Evolutionary conservation across 1,284 basidiomycete genomes (phyloP).

Genomic region (Thelephora terrestris): DNA sequence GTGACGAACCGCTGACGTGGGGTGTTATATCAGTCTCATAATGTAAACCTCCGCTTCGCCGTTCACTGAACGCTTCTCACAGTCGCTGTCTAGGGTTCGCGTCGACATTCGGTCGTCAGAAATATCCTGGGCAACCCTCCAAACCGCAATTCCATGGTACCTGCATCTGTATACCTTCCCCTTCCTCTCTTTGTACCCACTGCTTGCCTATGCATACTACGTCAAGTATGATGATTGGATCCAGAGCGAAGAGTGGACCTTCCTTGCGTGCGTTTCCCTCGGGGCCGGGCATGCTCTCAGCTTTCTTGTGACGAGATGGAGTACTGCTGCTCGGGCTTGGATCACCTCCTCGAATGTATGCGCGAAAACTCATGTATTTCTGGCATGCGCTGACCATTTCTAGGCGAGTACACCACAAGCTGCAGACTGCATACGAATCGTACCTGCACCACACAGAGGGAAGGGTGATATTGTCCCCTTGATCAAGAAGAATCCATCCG

Average conservation of each 20-base stretch:
- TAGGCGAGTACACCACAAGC: constrained; percentile 60
- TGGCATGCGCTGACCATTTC: neutral
- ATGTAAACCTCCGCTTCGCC: too few relatives aligned
- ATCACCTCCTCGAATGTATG: constrained; percentile 65
- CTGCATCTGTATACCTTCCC: constrained; percentile 79
- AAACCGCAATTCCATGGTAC: constrained; percentile 70
- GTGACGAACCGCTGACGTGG: too few relatives aligned
- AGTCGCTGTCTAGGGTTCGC: constrained; percentile 23
- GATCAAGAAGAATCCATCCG: constrained; percentile 47
- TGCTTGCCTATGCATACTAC: constrained; percentile 89
- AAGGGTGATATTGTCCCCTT: constrained; percentile 86
- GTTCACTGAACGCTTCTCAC: too few relatives aligned
- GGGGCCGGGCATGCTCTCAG: constrained; percentile 86
- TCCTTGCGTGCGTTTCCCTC: constrained; percentile 81
- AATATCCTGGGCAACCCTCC: constrained; percentile 74
- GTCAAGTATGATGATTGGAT: constrained; percentile 87
- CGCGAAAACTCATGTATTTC: constrained; percentile 7
- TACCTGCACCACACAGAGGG: constrained; percentile 82
- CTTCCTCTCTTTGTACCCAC: constrained; percentile 79
- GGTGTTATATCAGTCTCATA: too few relatives aligned
- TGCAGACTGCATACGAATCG: constrained; percentile 77
- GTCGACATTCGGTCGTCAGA: constrained; percentile 76
- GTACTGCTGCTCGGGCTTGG: constrained; percentile 67
- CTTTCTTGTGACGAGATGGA: constrained; percentile 92
- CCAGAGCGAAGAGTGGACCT: constrained; percentile 93